phyloP scores from a whole-genome alignment of 768 basidiomycete species.

The Lepiota subincarnata region DNA sequence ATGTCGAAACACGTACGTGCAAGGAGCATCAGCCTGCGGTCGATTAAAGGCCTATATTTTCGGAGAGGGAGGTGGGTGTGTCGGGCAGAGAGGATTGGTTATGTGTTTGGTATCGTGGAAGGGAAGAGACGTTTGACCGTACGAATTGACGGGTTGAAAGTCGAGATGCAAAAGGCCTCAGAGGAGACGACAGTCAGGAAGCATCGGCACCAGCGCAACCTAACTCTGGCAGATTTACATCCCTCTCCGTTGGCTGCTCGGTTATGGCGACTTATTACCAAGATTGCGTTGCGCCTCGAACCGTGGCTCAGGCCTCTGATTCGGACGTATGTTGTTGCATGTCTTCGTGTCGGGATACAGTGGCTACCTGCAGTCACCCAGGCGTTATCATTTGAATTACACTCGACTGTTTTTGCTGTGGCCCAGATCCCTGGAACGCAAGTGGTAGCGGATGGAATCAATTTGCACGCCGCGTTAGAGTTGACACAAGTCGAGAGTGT shows the following conservation, averaged over 20 bases:
- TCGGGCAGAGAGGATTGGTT: constrained; percentile 69
- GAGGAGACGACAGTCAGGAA: constrained; percentile 19
- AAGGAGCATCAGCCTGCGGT: constrained; percentile 71
- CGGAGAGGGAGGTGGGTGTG: constrained; percentile 49
- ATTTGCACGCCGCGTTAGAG: constrained; percentile 49
- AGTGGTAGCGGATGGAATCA: constrained; percentile 46
- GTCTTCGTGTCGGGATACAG: constrained; percentile 55
- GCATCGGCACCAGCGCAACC: constrained; percentile 30
- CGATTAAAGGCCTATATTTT: constrained; percentile 73
- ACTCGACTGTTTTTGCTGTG: constrained; percentile 48
- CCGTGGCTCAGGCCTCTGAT: constrained; percentile 60
- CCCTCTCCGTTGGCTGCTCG: constrained; percentile 41
- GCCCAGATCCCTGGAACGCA: constrained; percentile 47
- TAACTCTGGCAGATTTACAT: constrained; percentile 45
- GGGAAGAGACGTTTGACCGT: constrained; percentile 56
- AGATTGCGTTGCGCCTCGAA: constrained; percentile 44
- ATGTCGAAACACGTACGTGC: constrained; percentile 64
- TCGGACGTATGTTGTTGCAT: constrained; percentile 49
- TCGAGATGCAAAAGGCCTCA: constrained; percentile 40
- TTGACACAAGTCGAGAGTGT: constrained; percentile 48
- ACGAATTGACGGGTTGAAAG: constrained; percentile 54
- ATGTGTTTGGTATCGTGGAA: constrained; percentile 46
- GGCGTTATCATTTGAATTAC: constrained; percentile 63
- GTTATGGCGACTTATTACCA: constrained; percentile 35
- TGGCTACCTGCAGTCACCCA: constrained; percentile 68